Evolutionary conservation across 1,284 basidiomycete species (phyloP).

Genomic region (Mycena sp.): DNA sequence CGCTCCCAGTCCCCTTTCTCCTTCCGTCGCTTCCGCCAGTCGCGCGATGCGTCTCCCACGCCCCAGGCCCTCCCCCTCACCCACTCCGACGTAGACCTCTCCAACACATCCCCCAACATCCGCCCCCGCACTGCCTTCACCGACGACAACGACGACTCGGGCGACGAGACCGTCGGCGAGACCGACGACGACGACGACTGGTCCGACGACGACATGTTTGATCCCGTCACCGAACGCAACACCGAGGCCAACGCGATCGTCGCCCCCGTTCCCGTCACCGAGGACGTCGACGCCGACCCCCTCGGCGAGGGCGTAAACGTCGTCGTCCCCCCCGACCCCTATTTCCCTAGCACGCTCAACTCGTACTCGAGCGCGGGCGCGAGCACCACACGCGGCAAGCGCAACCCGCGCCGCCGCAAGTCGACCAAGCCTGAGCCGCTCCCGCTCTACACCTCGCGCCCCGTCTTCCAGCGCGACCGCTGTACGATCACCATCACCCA

Average conservation of each 20-base stretch:
- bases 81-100: constrained; percentile 74
- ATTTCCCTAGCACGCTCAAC: constrained; percentile 80
- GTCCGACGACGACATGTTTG: constrained; percentile 59
- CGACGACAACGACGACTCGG: constrained; percentile 59
- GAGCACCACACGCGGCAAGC: constrained; percentile 47
- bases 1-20: constrained; percentile 79
- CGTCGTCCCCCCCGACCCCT: constrained; percentile 81
- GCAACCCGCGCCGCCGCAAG: constrained; percentile 67
- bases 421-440: constrained; percentile 70
- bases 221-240: constrained; percentile 73
- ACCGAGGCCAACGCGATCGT: constrained; percentile 81
- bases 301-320: constrained; percentile 92
- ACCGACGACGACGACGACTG: constrained; percentile 48
- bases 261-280: constrained; percentile 53
- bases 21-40: constrained; percentile 64
- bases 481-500: constrained; percentile 93
- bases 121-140: constrained; percentile 63
- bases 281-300: constrained; percentile 75
- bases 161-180: constrained; percentile 58
- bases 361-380: constrained; percentile 45
- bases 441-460: constrained; percentile 74
- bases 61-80: constrained; percentile 76
- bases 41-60: constrained; percentile 74
- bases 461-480: constrained; percentile 89
- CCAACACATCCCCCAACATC: constrained; percentile 44